phyloP scores from a whole-genome alignment of 2,329 filamentous ascomycete genomes.

The Talaromyces sp. region DNA sequence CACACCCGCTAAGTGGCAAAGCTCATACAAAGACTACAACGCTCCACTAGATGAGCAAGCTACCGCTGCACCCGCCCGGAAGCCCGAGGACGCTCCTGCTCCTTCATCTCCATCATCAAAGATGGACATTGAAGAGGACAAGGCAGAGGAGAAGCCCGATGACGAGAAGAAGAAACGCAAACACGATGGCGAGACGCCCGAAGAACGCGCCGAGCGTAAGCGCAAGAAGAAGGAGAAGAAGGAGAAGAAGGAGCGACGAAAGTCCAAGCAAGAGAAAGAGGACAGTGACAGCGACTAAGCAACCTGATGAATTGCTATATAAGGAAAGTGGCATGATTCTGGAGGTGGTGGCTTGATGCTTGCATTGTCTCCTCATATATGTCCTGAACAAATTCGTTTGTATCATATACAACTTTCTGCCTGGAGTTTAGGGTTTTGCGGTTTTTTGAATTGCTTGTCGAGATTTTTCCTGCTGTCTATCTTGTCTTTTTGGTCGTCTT shows the following conservation, averaged over 20 bases:
- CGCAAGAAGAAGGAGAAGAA: conserved; percentile 54
- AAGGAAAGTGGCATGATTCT: conserved; percentile 24
- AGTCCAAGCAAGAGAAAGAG: conserved; percentile 76
- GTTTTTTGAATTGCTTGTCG: conserved; percentile 20
- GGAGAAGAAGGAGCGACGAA: conserved; percentile 66
- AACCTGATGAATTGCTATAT: conserved; percentile 12
- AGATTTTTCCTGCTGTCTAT: conserved; percentile 19
- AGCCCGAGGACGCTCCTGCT: conserved; percentile 38
- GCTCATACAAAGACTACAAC: conserved; percentile 87
- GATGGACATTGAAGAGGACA: conserved; percentile 26
- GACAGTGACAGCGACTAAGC: conserved; percentile 56
- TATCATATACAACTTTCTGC: conserved; percentile 38
- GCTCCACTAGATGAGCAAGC: conserved; percentile 47
- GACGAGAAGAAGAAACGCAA: conserved; percentile 53
- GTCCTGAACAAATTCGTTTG: conserved; percentile 29
- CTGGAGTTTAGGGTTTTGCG: conserved; percentile 35
- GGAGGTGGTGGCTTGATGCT: conserved; percentile 2
- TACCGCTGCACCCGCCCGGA: conserved; percentile 45
- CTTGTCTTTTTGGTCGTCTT: conserved; percentile 16
- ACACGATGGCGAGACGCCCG: conserved; percentile 56
- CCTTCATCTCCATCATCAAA: conserved; percentile 34
- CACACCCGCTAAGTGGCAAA: conserved; percentile 89
- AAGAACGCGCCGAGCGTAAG: conserved; percentile 50
- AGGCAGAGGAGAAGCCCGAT: conserved; percentile 41
- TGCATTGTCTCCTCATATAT: background rate